A percentile compares a stretch with the other conserved stretches of the same genome.
Evolutionary conservation across 2,329 filamentous ascomycete species (phyloP).

Genomic region (Xylariales sp.): DNA sequence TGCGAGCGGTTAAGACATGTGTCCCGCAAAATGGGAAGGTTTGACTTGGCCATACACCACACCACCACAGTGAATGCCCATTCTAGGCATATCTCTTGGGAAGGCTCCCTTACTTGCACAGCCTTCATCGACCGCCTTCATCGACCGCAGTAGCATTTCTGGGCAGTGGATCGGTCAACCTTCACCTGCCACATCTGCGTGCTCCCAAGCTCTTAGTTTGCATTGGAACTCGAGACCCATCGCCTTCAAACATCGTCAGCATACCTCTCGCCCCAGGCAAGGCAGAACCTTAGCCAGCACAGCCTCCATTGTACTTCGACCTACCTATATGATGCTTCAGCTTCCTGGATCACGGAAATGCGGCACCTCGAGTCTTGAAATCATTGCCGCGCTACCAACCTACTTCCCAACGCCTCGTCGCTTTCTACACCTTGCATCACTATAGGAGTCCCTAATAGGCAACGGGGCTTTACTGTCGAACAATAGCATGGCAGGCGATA

Average conservation of each 20-base stretch:
- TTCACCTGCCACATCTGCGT: constrained; percentile 7
- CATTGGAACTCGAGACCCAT: neutral
- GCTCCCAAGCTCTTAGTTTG: constrained; percentile 2
- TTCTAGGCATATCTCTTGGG: neutral
- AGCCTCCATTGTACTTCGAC: neutral
- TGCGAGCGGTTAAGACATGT: neutral
- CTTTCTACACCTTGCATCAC: constrained; percentile 1
- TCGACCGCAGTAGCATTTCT: neutral
- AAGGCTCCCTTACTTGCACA: constrained; percentile 3
- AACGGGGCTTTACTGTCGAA: neutral
- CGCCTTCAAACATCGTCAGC: neutral
- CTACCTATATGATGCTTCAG: constrained; percentile 3
- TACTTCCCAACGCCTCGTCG: neutral
- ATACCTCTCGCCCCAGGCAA: constrained; percentile 1
- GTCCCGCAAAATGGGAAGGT: neutral
- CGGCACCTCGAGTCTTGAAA: constrained; percentile 3
- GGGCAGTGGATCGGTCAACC: neutral
- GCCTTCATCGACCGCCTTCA: neutral
- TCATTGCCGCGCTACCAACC: constrained; percentile 3
- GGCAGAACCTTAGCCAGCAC: constrained; percentile 1
- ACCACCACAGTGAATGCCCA: neutral
- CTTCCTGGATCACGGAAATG: constrained; percentile 1
- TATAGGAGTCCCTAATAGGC: too few relatives aligned
- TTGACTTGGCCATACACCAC: neutral
- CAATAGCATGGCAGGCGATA: constrained; percentile 9